Evolutionary conservation across 306 rosid genomes (phyloP).

Genomic region (Astragalus membranaceus): DNA sequence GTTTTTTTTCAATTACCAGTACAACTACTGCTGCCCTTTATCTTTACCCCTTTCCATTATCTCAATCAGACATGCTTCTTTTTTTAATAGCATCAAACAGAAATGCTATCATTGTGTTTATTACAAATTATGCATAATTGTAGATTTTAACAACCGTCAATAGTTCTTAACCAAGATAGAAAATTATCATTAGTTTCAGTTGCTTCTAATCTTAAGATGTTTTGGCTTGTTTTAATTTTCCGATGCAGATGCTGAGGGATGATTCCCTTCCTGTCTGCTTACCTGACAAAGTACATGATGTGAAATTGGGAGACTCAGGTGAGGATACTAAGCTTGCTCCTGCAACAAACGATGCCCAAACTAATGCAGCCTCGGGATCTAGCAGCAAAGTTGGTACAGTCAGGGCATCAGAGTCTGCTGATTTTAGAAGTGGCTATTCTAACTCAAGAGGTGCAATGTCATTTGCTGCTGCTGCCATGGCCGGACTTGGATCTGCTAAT

Average conservation of each 20-base stretch:
- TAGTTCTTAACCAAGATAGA: not conserved
- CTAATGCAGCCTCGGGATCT: slow-evolving; percentile 83
- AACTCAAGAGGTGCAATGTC: slow-evolving; percentile 91
- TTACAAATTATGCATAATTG: too few relatives aligned
- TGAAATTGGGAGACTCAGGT: slow-evolving; percentile 76
- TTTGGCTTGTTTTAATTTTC: not conserved
- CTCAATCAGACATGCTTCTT: not conserved
- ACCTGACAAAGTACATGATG: slow-evolving; percentile 98
- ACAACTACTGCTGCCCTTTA: not conserved
- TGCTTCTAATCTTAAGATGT: not conserved
- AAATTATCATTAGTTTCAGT: not conserved
- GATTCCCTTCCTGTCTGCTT: slow-evolving; percentile 86
- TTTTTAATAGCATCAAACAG: not conserved
- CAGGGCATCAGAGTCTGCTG: slow-evolving; percentile 64
- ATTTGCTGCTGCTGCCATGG: slow-evolving; percentile 99
- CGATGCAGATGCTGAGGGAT: slow-evolving; percentile 74
- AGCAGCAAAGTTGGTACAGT: slow-evolving; percentile 74
- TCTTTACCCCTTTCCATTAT: not conserved
- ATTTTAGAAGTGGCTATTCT: slow-evolving; percentile 65
- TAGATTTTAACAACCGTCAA: not conserved
- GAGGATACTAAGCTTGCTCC: slow-evolving; percentile 66
- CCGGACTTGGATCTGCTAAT: slow-evolving; percentile 89
- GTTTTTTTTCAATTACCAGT: not conserved
- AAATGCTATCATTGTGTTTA: not conserved
- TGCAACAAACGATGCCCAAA: slow-evolving; percentile 61